Conservation (phyloP, 371 early-diverging fungal species). For the Mortierella sp. region DNA sequence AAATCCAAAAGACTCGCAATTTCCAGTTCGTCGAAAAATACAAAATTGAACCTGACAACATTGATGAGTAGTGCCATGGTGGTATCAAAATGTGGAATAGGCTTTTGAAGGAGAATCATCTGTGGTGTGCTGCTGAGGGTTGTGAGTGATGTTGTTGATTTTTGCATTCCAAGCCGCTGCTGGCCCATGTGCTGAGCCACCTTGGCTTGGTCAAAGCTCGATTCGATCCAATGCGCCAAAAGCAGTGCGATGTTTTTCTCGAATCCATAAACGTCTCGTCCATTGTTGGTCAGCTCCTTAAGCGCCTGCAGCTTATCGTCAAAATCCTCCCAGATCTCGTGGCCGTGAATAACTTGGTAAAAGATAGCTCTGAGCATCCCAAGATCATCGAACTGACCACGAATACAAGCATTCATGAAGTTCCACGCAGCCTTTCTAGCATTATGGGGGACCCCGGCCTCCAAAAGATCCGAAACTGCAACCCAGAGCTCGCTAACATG, state of each 20-base stretch:
- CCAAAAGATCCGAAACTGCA: slow-evolving; percentile 67
- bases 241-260: slow-evolving; percentile 76
- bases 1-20: slow-evolving; percentile 68
- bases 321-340: slow-evolving; percentile 71
- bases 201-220: slow-evolving; percentile 58
- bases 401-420: slow-evolving; percentile 74
- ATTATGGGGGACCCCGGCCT: slow-evolving; percentile 63
- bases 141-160: slow-evolving; percentile 45
- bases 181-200: slow-evolving; percentile 42
- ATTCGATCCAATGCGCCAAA: slow-evolving; percentile 68
- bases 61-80: slow-evolving; percentile 69
- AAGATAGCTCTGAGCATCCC: slow-evolving; percentile 75
- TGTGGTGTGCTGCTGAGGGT: slow-evolving; percentile 50
- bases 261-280: slow-evolving; percentile 78
- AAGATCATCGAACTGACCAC: slow-evolving; percentile 73
- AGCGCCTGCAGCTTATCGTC: slow-evolving; percentile 68
- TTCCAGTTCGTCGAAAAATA: slow-evolving; percentile 71
- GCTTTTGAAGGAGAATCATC: slow-evolving; percentile 42
- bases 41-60: slow-evolving; percentile 78
- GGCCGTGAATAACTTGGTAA: slow-evolving; percentile 66
- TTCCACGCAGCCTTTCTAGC: slow-evolving; percentile 71
- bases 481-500: slow-evolving; percentile 73
- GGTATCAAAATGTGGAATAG: slow-evolving; percentile 62
- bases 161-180: slow-evolving; percentile 52
- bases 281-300: slow-evolving; percentile 73